These are phyloP conservation scores for Tephrocybe sp. DNA, from an alignment of 768 basidiomycete genomes.

Conservation along the genomic window DNA sequence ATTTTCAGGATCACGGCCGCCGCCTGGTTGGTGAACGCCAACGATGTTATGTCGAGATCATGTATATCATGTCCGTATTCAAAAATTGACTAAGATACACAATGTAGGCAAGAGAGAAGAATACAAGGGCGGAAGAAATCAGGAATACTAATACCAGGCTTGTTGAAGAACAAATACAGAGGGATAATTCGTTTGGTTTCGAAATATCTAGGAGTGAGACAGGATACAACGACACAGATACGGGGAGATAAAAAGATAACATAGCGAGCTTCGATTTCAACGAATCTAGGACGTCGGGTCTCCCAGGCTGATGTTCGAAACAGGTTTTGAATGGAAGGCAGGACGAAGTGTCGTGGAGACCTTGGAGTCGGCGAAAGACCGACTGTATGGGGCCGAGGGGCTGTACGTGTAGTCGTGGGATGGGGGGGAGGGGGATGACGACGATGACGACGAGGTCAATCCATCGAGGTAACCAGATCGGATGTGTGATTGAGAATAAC, in stretches of 20 bases:
- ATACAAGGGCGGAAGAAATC: no score
- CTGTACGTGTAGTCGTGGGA: conserved; percentile 22
- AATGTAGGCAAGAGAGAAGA: no score
- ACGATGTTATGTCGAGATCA: no score
- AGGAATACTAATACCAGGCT: no score
- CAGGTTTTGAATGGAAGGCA: conserved; percentile 23
- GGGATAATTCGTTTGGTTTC: neutral
- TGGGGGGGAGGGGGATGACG: conserved; percentile 17
- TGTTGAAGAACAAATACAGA: no score
- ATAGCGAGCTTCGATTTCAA: neutral
- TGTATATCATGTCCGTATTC: no score
- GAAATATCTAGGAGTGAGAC: no score
- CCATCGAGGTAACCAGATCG: conserved; percentile 17
- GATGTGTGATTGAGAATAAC: conserved; percentile 15
- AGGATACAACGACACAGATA: no score
- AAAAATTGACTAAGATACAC: no score
- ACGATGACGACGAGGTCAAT: conserved; percentile 14
- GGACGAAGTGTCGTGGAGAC: conserved; percentile 38
- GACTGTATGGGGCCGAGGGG: conserved; percentile 30
- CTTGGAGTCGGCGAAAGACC: conserved; percentile 27
- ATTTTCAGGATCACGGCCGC: no score
- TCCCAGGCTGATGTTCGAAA: neutral
- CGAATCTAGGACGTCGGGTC: conserved; percentile 3
- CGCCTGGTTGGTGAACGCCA: no score
- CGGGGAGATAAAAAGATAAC: neutral